Percentiles rank a stretch among this genome's conserved stretches.
Evolutionary conservation across 2,329 filamentous ascomycete genomes (phyloP).

Genomic region (Purpureocillium takamizusanense): DNA sequence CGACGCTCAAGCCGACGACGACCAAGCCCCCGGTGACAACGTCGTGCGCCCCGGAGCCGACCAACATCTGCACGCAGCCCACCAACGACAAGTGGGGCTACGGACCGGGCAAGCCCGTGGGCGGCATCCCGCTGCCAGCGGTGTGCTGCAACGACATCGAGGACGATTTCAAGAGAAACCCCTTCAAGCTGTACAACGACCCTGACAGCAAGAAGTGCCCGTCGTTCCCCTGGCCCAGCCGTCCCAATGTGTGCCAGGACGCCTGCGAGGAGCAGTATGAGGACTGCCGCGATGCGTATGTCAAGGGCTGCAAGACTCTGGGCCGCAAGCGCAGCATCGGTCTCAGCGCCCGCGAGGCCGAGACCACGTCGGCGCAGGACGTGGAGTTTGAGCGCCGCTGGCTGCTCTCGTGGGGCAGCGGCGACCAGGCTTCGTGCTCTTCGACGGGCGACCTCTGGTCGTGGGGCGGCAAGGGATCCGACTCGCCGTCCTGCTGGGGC

Average conservation of each 20-base stretch:
- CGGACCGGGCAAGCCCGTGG: constrained; percentile 50
- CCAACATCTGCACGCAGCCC: constrained; percentile 45
- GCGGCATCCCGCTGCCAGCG: constrained; percentile 40
- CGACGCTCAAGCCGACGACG: constrained; percentile 18
- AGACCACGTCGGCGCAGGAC: constrained; percentile 4
- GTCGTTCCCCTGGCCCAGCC: constrained; percentile 28
- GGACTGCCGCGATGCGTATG: constrained; percentile 38
- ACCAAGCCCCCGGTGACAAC: constrained; percentile 18
- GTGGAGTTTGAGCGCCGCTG: constrained; percentile 15
- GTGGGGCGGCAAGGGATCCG: constrained; percentile 8
- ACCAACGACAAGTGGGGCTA: constrained; percentile 53
- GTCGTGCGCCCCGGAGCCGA: constrained; percentile 34
- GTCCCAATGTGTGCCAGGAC: constrained; percentile 35
- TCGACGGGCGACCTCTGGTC: neutral
- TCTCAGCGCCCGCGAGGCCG: constrained; percentile 13
- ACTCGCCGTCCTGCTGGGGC: constrained; percentile 12
- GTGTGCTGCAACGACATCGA: constrained; percentile 45
- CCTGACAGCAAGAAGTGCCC: constrained; percentile 32
- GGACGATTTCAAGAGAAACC: constrained; percentile 29
- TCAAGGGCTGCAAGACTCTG: constrained; percentile 33
- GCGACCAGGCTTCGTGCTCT: constrained; percentile 2
- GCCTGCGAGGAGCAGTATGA: constrained; percentile 45
- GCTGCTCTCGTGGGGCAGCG: neutral
- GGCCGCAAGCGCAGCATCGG: constrained; percentile 15
- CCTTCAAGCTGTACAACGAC: constrained; percentile 44